Evolutionary conservation across 2,329 filamentous ascomycete species (phyloP), one percentile per base, ranked within the genome.

Genomic region (Microdochium bolleyi): DNA sequence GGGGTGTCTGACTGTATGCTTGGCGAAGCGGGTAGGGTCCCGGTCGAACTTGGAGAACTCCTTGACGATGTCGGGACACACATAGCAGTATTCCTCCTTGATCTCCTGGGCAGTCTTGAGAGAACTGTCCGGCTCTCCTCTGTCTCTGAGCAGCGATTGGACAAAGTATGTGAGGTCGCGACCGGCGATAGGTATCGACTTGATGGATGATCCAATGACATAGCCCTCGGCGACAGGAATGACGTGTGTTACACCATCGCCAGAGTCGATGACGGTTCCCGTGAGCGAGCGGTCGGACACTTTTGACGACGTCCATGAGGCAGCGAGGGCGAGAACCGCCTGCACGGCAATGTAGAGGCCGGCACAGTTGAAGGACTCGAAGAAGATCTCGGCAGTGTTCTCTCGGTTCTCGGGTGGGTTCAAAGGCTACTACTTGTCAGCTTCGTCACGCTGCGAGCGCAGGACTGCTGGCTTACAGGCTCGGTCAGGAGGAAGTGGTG

Each of bases 161-260:
- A 99, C 92, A 66, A 99, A 99, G 73, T 97, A 96, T 64, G 94
- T 99, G 63, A 99, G 95, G 69, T 99, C 95, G 72, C 94, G 88
- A 65, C 94, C 94, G 52, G 94, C 94, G 64, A 99, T 96, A 7
- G 95, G 94, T 61, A 99, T 96, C 56, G 92, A 96, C 77, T 99
- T 99, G 76, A 99, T 99, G 21, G 92, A 96, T 25, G 92, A 97
- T 46, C 92, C 94, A 69, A 99, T 99, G 60, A 99, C 94, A 72
- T 99, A 99, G 57, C 94, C 94, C 74, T 99, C 94, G 21, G 94
- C 94, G 49, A 99, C 94, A 44, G 94, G 94, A 62, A 99, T 99
- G 62, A 99, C 94, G 77, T 99, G 94, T 34, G 94, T 99, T 49
- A 99, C 94, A 82, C 94, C 94, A 63, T 99, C 94, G 73, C 94